Evolutionary conservation across 1,139 yeast species (phyloP).

Genomic region (Hanseniaspora gamundiae): DNA sequence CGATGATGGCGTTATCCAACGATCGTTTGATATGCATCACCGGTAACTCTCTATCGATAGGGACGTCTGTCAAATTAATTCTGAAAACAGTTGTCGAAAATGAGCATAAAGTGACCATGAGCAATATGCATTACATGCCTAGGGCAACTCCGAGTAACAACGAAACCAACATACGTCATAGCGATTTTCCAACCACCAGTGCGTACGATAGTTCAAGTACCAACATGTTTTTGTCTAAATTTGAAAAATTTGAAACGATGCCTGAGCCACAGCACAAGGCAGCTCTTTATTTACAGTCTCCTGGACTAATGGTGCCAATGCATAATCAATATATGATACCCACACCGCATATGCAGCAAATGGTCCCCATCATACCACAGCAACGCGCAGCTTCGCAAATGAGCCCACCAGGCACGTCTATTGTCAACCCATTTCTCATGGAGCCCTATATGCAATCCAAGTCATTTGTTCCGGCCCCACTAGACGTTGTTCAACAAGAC

Average conservation of each 20-base stretch:
- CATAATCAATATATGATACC: neutral
- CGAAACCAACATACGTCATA: too few species aligned
- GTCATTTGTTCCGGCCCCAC: conserved; percentile 5
- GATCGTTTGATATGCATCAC: conserved; percentile 61
- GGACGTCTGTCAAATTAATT: conserved; percentile 62
- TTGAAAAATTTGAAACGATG: too few species aligned
- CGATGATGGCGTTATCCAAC: conserved; percentile 64
- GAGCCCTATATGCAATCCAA: conserved; percentile 6
- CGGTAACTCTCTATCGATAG: conserved; percentile 81
- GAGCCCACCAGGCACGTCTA: neutral
- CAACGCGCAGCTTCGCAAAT: too few species aligned
- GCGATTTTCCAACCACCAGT: too few species aligned
- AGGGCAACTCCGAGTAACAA: too few species aligned
- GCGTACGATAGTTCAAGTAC: too few species aligned
- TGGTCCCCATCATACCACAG: too few species aligned
- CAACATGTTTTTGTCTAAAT: too few species aligned
- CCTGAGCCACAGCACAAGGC: too few species aligned
- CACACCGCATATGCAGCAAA: neutral
- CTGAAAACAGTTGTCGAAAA: conserved; percentile 56
- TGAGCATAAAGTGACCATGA: conserved; percentile 38
- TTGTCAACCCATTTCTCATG: conserved; percentile 1
- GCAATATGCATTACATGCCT: conserved; percentile 20
- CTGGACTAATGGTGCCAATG: too few species aligned
- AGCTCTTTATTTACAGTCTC: too few species aligned
- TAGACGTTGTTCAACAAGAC: conserved; percentile 25